phyloP scores from a whole-genome alignment of 2,329 filamentous ascomycete species.

The Trichoderma sp. region DNA sequence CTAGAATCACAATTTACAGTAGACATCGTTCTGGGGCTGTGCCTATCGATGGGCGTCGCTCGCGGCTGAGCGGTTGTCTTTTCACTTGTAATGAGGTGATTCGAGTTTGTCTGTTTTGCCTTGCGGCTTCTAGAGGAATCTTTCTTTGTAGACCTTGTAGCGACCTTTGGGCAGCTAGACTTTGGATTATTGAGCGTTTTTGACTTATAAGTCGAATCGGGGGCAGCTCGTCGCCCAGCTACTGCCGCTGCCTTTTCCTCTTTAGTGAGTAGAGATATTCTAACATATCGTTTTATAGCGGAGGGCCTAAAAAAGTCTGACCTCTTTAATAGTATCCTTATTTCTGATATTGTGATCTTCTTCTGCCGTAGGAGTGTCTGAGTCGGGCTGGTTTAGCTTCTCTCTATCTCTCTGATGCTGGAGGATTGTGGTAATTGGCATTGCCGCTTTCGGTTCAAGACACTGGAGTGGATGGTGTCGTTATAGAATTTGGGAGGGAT shows the following conservation, averaged over 20 bases:
- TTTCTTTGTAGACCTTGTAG: neutral
- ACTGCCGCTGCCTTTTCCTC: neutral
- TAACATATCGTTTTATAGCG: neutral
- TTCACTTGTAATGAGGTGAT: neutral
- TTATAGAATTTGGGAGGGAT: neutral
- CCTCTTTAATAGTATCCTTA: neutral
- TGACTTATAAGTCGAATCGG: no score
- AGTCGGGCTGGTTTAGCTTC: neutral
- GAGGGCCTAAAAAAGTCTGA: neutral
- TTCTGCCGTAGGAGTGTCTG: neutral
- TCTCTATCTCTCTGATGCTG: neutral
- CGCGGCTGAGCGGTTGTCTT: neutral
- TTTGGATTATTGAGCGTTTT: neutral
- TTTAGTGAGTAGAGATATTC: neutral
- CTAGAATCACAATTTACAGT: neutral
- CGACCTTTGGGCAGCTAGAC: neutral
- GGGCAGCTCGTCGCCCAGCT: neutral
- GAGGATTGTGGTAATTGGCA: slow-evolving; percentile 3
- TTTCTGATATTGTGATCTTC: neutral
- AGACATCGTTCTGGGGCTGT: neutral
- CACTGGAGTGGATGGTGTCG: neutral
- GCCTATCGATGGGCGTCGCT: neutral
- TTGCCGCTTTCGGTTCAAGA: neutral
- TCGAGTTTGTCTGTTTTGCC: neutral
- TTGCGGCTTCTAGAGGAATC: neutral